These are phyloP conservation scores for Elaphomyces granulatus DNA, from an alignment of 495 filamentous ascomycete species.

Conservation along the genomic window DNA sequence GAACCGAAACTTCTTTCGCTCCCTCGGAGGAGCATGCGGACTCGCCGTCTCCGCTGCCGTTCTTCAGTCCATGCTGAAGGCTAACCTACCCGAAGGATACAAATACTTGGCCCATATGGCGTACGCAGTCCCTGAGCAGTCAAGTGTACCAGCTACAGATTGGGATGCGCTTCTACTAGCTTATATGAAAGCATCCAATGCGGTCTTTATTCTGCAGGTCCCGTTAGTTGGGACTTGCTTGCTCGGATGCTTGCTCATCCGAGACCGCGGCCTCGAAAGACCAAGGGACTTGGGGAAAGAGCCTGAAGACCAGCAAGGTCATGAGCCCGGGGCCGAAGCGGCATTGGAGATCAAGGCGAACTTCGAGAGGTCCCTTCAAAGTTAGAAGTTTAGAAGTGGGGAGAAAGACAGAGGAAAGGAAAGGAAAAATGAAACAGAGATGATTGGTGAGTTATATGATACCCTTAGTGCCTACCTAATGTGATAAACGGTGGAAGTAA, in stretches of 20 bases:
- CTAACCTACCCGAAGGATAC: constrained; percentile 29
- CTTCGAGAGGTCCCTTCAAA: too few species aligned
- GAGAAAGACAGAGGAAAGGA: too few species aligned
- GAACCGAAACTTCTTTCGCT: constrained; percentile 49
- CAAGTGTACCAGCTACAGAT: constrained; percentile 19
- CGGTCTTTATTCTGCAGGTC: constrained; percentile 40
- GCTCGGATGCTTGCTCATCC: constrained; percentile 35
- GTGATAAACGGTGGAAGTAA: too few species aligned
- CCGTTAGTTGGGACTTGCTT: constrained; percentile 41
- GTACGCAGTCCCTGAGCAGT: constrained; percentile 26
- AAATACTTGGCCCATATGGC: constrained; percentile 26
- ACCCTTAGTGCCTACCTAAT: too few species aligned
- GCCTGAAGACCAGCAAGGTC: too few species aligned
- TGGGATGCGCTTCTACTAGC: constrained; percentile 31
- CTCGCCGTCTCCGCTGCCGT: constrained; percentile 46
- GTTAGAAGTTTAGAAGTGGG: too few species aligned
- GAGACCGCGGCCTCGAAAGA: constrained; percentile 38
- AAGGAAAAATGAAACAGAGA: too few species aligned
- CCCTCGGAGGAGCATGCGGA: constrained; percentile 43
- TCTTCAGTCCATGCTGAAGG: constrained; percentile 35
- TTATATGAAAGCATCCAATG: constrained; percentile 36
- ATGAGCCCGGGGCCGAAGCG: too few species aligned
- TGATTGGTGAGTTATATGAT: too few species aligned
- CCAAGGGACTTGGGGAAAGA: constrained; percentile 31
- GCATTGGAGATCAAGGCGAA: too few species aligned